These are phyloP conservation scores for Dimocarpus longan DNA, from an alignment of 345 rosid genomes.

Conservation along the genomic window DNA sequence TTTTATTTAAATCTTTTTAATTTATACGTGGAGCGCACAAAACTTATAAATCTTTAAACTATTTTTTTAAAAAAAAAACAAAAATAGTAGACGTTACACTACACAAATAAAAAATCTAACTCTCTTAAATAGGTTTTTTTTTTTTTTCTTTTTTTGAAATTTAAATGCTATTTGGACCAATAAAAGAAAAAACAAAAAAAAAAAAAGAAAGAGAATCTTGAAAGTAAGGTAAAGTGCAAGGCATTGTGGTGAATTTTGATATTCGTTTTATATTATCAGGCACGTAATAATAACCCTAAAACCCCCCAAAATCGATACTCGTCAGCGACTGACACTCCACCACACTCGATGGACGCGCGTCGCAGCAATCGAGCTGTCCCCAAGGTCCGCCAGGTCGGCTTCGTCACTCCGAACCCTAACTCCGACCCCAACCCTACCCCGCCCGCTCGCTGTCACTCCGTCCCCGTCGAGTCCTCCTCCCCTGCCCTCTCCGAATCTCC, in stretches of 20 bases:
- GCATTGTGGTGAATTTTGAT: background rate
- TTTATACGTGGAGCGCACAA: no score
- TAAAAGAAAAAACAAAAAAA: no score
- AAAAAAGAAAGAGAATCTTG: no score
- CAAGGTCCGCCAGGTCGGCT: constrained; percentile 75
- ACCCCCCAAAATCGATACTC: background rate
- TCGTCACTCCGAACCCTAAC: constrained; percentile 53
- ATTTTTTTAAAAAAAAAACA: no score
- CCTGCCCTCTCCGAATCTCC: constrained; percentile 56
- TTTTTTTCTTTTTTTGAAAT: no score
- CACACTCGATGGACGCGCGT: constrained; percentile 51
- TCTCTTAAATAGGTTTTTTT: no score
- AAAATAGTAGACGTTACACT: no score
- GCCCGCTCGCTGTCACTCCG: constrained; percentile 49
- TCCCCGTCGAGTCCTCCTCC: constrained; percentile 45
- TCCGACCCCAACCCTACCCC: constrained; percentile 45
- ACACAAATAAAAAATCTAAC: no score
- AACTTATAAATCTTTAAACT: no score
- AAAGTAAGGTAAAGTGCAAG: no score
- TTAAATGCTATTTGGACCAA: no score
- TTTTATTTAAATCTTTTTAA: no score
- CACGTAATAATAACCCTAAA: constrained; percentile 1
- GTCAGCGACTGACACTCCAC: background rate
- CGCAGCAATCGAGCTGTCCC: constrained; percentile 56
- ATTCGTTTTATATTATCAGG: background rate